A percentile compares a stretch with the other conserved stretches of the same genome.
Evolutionary conservation across 2,329 filamentous ascomycete species (phyloP).

Genomic region (Chalara sp.): DNA sequence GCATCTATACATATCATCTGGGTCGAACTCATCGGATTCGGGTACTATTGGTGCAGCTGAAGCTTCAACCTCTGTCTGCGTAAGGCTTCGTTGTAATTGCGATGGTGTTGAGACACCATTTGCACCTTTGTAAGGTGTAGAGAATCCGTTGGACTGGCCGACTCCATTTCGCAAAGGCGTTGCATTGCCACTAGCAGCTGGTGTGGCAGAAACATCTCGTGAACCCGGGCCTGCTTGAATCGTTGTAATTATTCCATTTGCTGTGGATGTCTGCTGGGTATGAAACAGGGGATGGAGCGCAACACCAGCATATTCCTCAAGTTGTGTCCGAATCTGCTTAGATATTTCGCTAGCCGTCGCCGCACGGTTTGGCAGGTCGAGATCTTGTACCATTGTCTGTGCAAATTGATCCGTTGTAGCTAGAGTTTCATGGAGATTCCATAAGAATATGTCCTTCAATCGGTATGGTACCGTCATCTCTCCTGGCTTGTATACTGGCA

Average conservation of each 20-base stretch:
- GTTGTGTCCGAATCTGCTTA: constrained; percentile 86
- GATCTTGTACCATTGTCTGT: constrained; percentile 80
- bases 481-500: constrained; percentile 72
- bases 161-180: constrained; percentile 49
- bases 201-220: constrained; percentile 35
- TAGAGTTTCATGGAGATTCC: constrained; percentile 93
- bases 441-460: constrained; percentile 90
- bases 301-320: constrained; percentile 93
- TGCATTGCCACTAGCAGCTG: constrained; percentile 43
- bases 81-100: not conserved
- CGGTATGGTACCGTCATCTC: constrained; percentile 80
- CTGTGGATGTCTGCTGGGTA: constrained; percentile 33
- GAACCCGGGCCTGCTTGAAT: constrained; percentile 21
- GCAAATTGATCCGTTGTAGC: constrained; percentile 96
- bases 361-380: constrained; percentile 76
- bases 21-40: constrained; percentile 71
- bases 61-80: constrained; percentile 52
- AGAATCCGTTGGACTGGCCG: constrained; percentile 32
- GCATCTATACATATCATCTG: constrained; percentile 91
- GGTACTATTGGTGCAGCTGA: constrained; percentile 57
- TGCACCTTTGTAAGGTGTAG: constrained; percentile 40
- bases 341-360: constrained; percentile 73
- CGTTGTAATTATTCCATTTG: constrained; percentile 27
- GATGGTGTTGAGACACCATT: not conserved
- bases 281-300: constrained; percentile 91